phyloP scores from a whole-genome alignment of 768 basidiomycete species.

The Boletus subcaerulescens region DNA sequence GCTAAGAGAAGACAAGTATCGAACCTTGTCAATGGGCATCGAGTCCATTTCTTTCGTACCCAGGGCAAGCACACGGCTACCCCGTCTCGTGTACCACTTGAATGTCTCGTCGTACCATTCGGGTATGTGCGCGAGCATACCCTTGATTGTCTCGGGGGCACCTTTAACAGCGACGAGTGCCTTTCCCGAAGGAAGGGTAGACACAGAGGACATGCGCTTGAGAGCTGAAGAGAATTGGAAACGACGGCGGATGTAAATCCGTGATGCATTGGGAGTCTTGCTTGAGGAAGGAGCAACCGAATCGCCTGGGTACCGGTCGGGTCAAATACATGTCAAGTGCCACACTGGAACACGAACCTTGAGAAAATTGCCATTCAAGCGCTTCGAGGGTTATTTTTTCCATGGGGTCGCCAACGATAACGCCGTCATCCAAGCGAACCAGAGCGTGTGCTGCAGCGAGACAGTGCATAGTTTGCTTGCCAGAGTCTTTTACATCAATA shows the following conservation, averaged over 20 bases:
- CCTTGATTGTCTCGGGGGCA: constrained; percentile 94
- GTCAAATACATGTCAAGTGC: background rate
- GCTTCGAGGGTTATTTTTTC: constrained; percentile 94
- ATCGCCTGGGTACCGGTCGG: constrained; percentile 45
- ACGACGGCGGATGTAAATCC: constrained; percentile 77
- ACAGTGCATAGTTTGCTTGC: constrained; percentile 76
- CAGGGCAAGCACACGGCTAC: constrained; percentile 90
- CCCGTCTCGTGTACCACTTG: constrained; percentile 90
- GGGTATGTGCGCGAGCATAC: constrained; percentile 76
- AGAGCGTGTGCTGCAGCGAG: constrained; percentile 95
- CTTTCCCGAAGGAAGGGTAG: constrained; percentile 59
- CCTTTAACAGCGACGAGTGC: constrained; percentile 84
- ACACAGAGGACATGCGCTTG: constrained; percentile 95
- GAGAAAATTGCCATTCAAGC: constrained; percentile 79
- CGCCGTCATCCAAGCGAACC: constrained; percentile 91
- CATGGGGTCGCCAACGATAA: constrained; percentile 97
- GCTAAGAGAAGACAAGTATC: constrained; percentile 8
- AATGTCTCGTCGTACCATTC: constrained; percentile 88
- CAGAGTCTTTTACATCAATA: constrained; percentile 72
- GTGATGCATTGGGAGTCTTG: constrained; percentile 52
- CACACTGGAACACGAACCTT: constrained; percentile 42
- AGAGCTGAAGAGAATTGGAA: constrained; percentile 98
- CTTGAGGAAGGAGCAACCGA: constrained; percentile 55
- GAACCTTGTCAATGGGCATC: constrained; percentile 70
- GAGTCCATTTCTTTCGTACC: constrained; percentile 81